Percentiles rank a stretch among this genome's conserved stretches.
phyloP scores from a whole-genome alignment of 768 basidiomycete species.

The Austroboletus eburneus region DNA sequence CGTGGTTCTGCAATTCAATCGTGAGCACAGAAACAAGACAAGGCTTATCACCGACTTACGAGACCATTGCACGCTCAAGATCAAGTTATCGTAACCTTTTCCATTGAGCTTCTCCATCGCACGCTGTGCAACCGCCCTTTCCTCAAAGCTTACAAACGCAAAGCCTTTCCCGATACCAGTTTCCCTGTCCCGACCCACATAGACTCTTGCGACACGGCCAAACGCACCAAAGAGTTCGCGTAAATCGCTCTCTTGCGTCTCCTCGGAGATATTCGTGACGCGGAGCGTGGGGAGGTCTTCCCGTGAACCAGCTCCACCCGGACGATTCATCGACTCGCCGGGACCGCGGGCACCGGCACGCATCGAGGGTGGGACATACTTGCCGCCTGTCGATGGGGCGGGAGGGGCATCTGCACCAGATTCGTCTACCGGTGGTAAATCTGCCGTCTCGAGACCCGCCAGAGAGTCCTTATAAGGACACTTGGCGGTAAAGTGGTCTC shows the following conservation, averaged over 20 bases:
- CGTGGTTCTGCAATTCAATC: constrained; percentile 35
- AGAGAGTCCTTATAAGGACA: constrained; percentile 98
- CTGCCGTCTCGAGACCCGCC: constrained; percentile 61
- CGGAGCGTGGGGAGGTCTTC: constrained; percentile 96
- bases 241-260: constrained; percentile 91
- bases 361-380: constrained; percentile 95
- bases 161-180: constrained; percentile 95
- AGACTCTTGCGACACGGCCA: constrained; percentile 83
- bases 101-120: constrained; percentile 93
- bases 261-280: constrained; percentile 94
- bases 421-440: constrained; percentile 36
- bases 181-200: constrained; percentile 91
- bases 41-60: constrained; percentile 37
- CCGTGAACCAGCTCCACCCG: constrained; percentile 49
- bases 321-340: constrained; percentile 66
- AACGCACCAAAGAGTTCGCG: constrained; percentile 87
- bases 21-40: neutral
- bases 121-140: constrained; percentile 68
- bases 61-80: constrained; percentile 65
- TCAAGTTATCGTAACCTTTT: constrained; percentile 88
- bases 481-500: constrained; percentile 96
- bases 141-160: constrained; percentile 96
- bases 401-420: constrained; percentile 31
- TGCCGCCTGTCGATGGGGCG: constrained; percentile 51
- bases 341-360: constrained; percentile 63